phyloP scores from a whole-genome alignment of 2,329 filamentous ascomycete species.

The Curvularia verruculosa region DNA sequence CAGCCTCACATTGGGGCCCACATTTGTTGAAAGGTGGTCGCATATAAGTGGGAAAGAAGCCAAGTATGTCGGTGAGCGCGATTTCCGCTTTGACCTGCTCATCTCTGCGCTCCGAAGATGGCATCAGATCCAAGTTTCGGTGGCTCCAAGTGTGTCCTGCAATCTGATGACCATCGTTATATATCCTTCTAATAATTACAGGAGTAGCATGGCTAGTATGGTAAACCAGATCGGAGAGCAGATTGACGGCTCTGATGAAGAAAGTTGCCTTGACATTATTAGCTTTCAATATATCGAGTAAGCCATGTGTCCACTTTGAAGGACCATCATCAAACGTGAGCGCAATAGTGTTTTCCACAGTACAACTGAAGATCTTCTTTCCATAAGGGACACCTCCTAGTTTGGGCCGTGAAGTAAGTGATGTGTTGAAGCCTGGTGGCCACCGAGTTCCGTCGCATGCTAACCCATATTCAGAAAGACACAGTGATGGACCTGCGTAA shows the following conservation, averaged over 20 bases:
- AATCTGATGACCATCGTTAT: slow-evolving; percentile 59
- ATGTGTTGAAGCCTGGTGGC: slow-evolving; percentile 4
- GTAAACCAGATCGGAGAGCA: slow-evolving; percentile 49
- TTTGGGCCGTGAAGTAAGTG: neutral
- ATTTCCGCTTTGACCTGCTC: slow-evolving; percentile 61
- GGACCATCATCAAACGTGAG: slow-evolving; percentile 64
- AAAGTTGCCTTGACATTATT: slow-evolving; percentile 57
- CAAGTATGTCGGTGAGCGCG: slow-evolving; percentile 55
- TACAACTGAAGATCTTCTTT: slow-evolving; percentile 25
- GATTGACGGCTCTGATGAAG: slow-evolving; percentile 52
- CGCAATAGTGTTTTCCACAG: slow-evolving; percentile 49
- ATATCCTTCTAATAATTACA: slow-evolving; percentile 54
- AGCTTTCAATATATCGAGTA: slow-evolving; percentile 59
- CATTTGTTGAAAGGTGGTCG: slow-evolving; percentile 56
- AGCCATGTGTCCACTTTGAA: slow-evolving; percentile 55
- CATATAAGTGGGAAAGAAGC: slow-evolving; percentile 59
- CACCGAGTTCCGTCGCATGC: slow-evolving; percentile 3
- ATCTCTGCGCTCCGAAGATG: slow-evolving; percentile 13
- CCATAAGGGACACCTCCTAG: slow-evolving; percentile 1
- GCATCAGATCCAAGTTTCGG: slow-evolving; percentile 1
- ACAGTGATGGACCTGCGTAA: neutral
- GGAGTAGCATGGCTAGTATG: slow-evolving; percentile 50
- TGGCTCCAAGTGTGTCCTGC: slow-evolving; percentile 58
- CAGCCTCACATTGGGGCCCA: slow-evolving; percentile 40
- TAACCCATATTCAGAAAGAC: slow-evolving; percentile 5